phyloP scores from a whole-genome alignment of 306 rosid genomes.

The Senna siamea region DNA sequence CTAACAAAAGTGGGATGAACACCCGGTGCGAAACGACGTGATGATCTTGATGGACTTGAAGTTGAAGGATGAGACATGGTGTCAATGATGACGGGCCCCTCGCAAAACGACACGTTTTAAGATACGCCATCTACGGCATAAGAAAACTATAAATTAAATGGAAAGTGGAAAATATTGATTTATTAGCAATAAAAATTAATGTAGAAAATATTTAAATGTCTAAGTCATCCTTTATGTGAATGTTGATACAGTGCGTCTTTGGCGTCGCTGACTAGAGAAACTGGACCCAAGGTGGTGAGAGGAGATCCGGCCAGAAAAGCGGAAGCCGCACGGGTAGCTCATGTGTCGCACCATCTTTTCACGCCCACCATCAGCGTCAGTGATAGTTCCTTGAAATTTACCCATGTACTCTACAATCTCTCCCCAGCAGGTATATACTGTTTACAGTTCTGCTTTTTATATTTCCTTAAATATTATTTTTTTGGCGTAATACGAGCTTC shows the following conservation, averaged over 20 bases:
- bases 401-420: conserved; percentile 89
- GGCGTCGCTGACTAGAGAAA: conserved; percentile 91
- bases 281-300: conserved; percentile 84
- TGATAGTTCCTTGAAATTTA: conserved; percentile 85
- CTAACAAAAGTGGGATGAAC: background rate
- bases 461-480: too few species aligned
- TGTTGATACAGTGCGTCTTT: conserved; percentile 94
- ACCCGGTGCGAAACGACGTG: background rate
- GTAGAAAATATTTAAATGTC: too few species aligned
- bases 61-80: background rate
- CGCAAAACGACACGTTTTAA: background rate
- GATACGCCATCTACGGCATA: background rate
- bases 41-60: too few species aligned
- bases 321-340: conserved; percentile 40
- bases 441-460: too few species aligned
- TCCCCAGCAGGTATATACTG: conserved; percentile 82
- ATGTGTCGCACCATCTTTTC: conserved; percentile 47
- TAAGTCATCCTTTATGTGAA: too few species aligned
- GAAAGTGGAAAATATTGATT: too few species aligned
- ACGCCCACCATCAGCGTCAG: conserved; percentile 68
- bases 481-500: too few species aligned
- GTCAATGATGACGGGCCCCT: too few species aligned
- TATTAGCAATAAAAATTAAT: too few species aligned
- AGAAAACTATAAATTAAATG: too few species aligned
- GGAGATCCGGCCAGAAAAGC: conserved; percentile 73